Conservation (phyloP, 2,329 filamentous ascomycete species). For the Emydomyces testavorans region DNA sequence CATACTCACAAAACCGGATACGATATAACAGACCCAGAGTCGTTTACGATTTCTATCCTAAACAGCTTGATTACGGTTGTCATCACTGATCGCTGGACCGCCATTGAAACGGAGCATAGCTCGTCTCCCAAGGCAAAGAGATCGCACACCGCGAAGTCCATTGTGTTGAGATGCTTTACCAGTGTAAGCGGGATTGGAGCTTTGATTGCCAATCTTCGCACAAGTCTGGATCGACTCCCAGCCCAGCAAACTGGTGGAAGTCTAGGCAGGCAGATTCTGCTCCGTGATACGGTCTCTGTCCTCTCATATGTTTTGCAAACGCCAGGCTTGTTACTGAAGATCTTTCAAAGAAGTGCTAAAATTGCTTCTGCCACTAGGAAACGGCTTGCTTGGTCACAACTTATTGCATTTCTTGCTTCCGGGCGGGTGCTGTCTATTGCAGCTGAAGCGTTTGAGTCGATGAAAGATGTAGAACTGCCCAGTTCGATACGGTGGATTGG, state of each 20-base stretch:
- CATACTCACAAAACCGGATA: conserved; percentile 30
- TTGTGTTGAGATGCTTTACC: conserved; percentile 52
- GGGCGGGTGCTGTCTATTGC: conserved; percentile 48
- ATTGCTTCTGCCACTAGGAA: conserved; percentile 36
- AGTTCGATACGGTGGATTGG: conserved; percentile 47
- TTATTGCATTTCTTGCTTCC: conserved; percentile 47
- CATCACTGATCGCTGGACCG: conserved; percentile 69
- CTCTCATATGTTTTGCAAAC: conserved; percentile 35
- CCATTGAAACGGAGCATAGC: conserved; percentile 41
- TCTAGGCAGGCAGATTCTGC: conserved; percentile 25
- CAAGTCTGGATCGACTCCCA: conserved; percentile 37
- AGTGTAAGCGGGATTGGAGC: conserved; percentile 70
- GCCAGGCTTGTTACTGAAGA: conserved; percentile 30
- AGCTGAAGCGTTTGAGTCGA: conserved; percentile 43
- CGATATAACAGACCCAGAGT: conserved; percentile 51
- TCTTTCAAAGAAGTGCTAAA: conserved; percentile 38
- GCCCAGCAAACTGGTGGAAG: conserved; percentile 24
- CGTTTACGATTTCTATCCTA: conserved; percentile 61
- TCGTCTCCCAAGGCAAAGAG: conserved; percentile 11
- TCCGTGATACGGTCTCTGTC: conserved; percentile 29
- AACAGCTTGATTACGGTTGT: conserved; percentile 63
- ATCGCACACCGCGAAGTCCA: conserved; percentile 28
- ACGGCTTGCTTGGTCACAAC: conserved; percentile 52
- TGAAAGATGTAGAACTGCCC: conserved; percentile 23
- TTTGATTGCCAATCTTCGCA: conserved; percentile 56